phyloP scores from a whole-genome alignment of 2,329 filamentous ascomycete species.

The Colletotrichum musicola region DNA sequence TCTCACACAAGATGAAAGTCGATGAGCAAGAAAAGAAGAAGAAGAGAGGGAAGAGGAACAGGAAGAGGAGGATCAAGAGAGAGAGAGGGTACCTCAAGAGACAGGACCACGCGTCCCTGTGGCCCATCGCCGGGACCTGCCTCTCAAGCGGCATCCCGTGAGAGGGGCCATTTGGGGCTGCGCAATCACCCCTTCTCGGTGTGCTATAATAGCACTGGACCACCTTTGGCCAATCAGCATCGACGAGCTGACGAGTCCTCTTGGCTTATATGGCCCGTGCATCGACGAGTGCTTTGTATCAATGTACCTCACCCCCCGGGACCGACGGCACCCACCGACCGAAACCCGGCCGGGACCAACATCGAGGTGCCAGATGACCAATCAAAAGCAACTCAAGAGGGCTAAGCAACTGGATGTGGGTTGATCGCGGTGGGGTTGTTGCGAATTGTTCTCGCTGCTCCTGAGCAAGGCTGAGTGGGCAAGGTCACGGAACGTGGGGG shows the following conservation, averaged over 20 bases:
- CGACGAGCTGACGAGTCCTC: constrained; percentile 51
- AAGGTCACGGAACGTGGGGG: constrained; percentile 10
- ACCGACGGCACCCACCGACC: not conserved
- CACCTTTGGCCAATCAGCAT: constrained; percentile 45
- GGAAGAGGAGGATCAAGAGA: not conserved
- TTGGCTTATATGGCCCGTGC: constrained; percentile 30
- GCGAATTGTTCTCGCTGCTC: not conserved
- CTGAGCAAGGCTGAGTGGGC: too few species aligned
- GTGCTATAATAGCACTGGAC: not conserved
- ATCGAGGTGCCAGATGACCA: not conserved
- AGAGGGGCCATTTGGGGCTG: constrained; percentile 6
- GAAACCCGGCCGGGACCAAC: not conserved
- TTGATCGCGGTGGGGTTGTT: constrained; percentile 7
- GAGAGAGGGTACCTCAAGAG: not conserved
- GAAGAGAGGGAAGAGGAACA: not conserved
- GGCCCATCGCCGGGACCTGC: not conserved
- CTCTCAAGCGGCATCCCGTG: not conserved
- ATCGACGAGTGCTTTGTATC: not conserved
- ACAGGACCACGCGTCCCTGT: constrained; percentile 24
- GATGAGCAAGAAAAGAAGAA: not conserved
- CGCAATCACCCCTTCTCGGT: constrained; percentile 23
- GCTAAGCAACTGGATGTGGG: not conserved
- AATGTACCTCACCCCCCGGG: too few species aligned
- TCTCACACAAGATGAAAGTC: not conserved
- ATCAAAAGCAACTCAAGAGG: not conserved